Percentiles rank a stretch among this genome's conserved stretches.
phyloP scores from a whole-genome alignment of 441 rosid genomes.

The Populus hybrid region DNA sequence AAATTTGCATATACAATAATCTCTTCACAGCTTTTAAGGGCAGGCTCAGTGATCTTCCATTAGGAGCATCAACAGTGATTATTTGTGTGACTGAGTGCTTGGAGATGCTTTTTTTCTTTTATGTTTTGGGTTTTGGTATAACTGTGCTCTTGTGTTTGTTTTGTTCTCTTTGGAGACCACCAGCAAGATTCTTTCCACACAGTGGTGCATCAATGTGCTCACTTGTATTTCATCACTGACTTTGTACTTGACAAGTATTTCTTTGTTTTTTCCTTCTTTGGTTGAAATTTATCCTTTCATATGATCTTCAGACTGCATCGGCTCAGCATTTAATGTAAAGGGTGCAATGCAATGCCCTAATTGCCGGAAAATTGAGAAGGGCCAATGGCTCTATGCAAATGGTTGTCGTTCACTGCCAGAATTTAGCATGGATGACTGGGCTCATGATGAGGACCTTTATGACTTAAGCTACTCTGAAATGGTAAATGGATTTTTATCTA shows the following conservation, averaged over 20 bases:
- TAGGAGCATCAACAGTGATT: background rate
- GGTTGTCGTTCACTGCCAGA: constrained; percentile 81
- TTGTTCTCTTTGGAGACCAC: background rate
- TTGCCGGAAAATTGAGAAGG: constrained; percentile 96
- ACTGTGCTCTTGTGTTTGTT: background rate
- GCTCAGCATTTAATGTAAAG: constrained; percentile 94
- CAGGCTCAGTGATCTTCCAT: background rate
- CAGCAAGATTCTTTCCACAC: background rate
- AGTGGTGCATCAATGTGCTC: background rate
- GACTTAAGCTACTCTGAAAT: constrained; percentile 81
- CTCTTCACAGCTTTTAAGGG: background rate
- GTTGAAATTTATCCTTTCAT: constrained; percentile 14
- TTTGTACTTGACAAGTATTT: background rate
- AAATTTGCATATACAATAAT: too few species aligned
- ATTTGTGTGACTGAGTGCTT: background rate
- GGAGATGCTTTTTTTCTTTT: background rate
- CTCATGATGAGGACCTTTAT: constrained; percentile 87
- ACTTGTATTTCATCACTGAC: background rate
- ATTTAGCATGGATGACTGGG: constrained; percentile 82
- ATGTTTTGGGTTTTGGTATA: background rate
- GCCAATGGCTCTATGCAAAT: constrained; percentile 94
- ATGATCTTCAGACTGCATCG: constrained; percentile 75
- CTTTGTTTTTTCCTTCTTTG: background rate
- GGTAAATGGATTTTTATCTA: constrained; percentile 38
- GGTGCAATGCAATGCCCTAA: constrained; percentile 99